phyloP scores from a whole-genome alignment of 352 stramenopile species.

The Pythium periplocum region DNA sequence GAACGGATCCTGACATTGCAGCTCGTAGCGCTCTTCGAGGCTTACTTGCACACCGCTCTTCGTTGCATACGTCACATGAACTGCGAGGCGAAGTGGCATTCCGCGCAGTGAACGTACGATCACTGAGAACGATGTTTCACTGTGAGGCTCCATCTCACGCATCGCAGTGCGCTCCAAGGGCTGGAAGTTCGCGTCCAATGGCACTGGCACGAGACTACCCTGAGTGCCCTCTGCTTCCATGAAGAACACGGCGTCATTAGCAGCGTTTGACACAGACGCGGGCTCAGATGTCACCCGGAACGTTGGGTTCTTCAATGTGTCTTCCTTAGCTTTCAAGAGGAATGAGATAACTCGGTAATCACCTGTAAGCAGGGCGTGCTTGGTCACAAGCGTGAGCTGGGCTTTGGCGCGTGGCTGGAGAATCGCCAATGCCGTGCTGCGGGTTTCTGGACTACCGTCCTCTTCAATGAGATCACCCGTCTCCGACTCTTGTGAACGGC shows the following conservation, averaged over 20 bases:
- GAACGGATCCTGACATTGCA: constrained; percentile 62
- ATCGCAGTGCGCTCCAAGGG: constrained; percentile 39
- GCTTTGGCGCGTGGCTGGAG: constrained; percentile 67
- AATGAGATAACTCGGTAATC: constrained; percentile 69
- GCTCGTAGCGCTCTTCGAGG: constrained; percentile 60
- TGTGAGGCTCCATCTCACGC: constrained; percentile 33
- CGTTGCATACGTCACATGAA: constrained; percentile 61
- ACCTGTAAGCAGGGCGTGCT: constrained; percentile 48
- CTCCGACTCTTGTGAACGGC: constrained; percentile 18
- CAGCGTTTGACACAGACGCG: constrained; percentile 29
- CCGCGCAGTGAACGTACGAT: constrained; percentile 54
- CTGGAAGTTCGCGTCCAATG: constrained; percentile 41
- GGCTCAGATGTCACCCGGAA: constrained; percentile 54
- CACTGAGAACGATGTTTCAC: constrained; percentile 36
- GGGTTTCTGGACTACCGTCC: constrained; percentile 28
- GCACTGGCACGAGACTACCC: constrained; percentile 31
- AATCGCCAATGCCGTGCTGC: constrained; percentile 53
- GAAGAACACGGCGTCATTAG: constrained; percentile 59
- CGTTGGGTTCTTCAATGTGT: constrained; percentile 51
- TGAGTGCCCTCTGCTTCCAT: constrained; percentile 18
- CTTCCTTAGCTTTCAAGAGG: constrained; percentile 52
- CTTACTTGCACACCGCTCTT: constrained; percentile 58
- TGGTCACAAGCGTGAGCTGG: constrained; percentile 43
- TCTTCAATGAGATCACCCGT: constrained; percentile 28
- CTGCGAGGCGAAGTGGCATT: constrained; percentile 29